Evolutionary conservation across 495 filamentous ascomycete genomes (phyloP), one percentile per base, ranked within the genome.

Genomic region (Thozetella sp.): DNA sequence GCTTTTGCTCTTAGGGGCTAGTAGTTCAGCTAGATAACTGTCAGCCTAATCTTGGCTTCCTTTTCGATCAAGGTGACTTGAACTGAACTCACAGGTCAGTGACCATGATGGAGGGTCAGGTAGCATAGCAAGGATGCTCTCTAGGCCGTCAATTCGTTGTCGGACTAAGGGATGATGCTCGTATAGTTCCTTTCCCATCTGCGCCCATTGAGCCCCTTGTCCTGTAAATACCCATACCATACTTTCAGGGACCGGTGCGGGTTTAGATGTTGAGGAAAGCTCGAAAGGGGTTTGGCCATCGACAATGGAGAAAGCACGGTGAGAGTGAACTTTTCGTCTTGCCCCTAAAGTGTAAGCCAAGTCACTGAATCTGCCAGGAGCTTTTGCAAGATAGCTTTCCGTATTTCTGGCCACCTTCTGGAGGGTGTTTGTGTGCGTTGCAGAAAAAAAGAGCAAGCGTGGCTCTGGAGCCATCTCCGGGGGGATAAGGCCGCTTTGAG

Each of bases 151-250:
- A 37, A 37, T 37, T 6, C 30, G 30, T 6, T 15, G 15, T 37
- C 15, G 30, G 6, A 37, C 30, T 15, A 37, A 6, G 6, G 15
- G 6, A 37, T 15, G 15, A n/a, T 20, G 12, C 20, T 11, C 43
- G 20, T 15, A 19, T 15, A 62, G 51, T 11, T 58, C 34, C 4
- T 22, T 20, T 3, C 60, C 51, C 60, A 63, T 63, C 2, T 43
- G 17, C 11, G 40, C 25, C 51, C 52, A 63, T 34, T 63, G 60
- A 2, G 60, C 55, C 11, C 60, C 60, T 22, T 63, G 60, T 19
- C 60, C 60, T 3, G 51, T 59, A 45, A 63, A 63, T 15, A 63
- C 50, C 24, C 50, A 50, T 13, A 45, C 52, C 6, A 37, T 6
- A 15, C 30, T 37, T 37, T 6, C 6, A 6, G 30, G 30, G 6